Evolutionary conservation across 495 filamentous ascomycete genomes (phyloP), one percentile per base, ranked within the genome.

Genomic region (Cercophora scortea): DNA sequence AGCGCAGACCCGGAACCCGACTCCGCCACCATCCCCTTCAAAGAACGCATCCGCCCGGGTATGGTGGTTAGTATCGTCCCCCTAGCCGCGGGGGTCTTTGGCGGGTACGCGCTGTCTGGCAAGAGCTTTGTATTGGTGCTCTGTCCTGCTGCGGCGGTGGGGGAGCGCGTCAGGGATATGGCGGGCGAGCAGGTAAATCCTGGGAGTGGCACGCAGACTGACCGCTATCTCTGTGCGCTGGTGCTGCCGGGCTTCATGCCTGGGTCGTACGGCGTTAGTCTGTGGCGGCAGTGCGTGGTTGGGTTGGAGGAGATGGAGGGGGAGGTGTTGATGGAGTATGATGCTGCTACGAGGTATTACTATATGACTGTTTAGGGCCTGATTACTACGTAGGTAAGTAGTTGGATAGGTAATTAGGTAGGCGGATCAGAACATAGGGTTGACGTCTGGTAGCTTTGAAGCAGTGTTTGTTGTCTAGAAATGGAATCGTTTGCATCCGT

Each of bases 281-380:
- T 69, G 19, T 65, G 59, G 66, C 49, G 47, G 35, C 64, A 70
- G 49, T 47, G 56, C 8, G 59, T 66, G 1, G 54, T 72, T 1
- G 35, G 19, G 32, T 57, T 63, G 8, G 58, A 61, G 10, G 50
- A 65, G 47, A 70, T 73, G 62, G 58, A 65, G 49, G 54, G 19
- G 4, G 71, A 73, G 53, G 63, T 69, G 32, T 36, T 68, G 38
- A 50, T 72, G 52, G 68, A 75, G 60, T 73, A 66, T 57, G 71
- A 73, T 61, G 34, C 53, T 19, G 62, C 57, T 1, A 68, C 68
- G 32, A 52, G 71, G 50, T 74, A 68, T 47, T 71, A 65, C 59
- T 65, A 68, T 50, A 61, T 68, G 57, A 56, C 49, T 25, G 56
- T 61, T 9, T 67, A 55, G 33, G 19, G 35, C 34, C 17, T 41